Evolutionary conservation across 2,329 filamentous ascomycete genomes (phyloP).

Genomic region (Sphaerulina musiva): DNA sequence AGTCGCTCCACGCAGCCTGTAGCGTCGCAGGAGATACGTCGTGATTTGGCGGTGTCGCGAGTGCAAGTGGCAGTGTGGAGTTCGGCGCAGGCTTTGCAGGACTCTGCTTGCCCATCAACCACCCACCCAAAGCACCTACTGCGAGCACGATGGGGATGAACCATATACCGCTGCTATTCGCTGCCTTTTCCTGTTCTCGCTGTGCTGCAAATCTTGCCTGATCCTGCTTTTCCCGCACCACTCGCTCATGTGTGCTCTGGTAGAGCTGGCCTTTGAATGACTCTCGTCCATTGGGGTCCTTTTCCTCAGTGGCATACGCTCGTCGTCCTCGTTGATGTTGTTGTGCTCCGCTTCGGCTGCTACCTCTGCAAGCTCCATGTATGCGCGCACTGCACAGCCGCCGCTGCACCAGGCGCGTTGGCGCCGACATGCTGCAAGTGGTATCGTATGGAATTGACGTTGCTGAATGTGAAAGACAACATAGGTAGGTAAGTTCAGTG

Average conservation of each 20-base stretch:
- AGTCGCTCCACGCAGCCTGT: conserved; percentile 59
- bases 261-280: conserved; percentile 58
- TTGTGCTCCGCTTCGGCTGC: conserved; percentile 8
- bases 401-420: conserved; percentile 17
- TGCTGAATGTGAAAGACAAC: neutral
- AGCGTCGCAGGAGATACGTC: conserved; percentile 52
- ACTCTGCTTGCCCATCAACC: conserved; percentile 49
- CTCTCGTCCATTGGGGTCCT: conserved; percentile 33
- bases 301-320: conserved; percentile 36
- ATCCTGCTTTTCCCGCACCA: conserved; percentile 53
- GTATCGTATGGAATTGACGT: neutral
- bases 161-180: conserved; percentile 26
- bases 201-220: conserved; percentile 45
- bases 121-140: conserved; percentile 48
- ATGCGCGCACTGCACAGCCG: conserved; percentile 14
- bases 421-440: conserved; percentile 31
- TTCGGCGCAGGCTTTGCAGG: conserved; percentile 41
- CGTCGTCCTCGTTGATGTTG: conserved; percentile 16
- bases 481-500: no score
- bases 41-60: conserved; percentile 46
- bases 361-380: conserved; percentile 1
- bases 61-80: conserved; percentile 52
- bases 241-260: conserved; percentile 53
- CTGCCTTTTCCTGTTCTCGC: conserved; percentile 28
- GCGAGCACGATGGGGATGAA: conserved; percentile 40